Evolutionary conservation across 257 asterid genomes (phyloP).

Genomic region (Solanum paucissectum): DNA sequence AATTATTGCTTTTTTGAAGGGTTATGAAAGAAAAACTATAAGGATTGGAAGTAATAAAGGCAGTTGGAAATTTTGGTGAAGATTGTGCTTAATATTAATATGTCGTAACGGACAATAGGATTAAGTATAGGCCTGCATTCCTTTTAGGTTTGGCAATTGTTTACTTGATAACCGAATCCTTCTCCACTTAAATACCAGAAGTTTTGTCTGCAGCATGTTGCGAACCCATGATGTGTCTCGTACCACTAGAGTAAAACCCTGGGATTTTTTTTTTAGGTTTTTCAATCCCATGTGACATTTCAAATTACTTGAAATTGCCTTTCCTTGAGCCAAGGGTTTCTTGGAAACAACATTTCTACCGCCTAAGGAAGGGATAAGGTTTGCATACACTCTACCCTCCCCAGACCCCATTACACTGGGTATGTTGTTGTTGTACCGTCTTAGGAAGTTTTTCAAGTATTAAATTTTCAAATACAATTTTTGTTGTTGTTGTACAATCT

Average conservation of each 20-base stretch:
- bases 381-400: not conserved
- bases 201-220: not conserved
- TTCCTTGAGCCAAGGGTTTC: not conserved
- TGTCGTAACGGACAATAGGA: not conserved
- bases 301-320: not conserved
- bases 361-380: not conserved
- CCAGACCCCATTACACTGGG: not conserved
- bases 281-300: not conserved
- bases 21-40: not conserved
- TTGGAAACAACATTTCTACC: not conserved
- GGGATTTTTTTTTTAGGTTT: not conserved
- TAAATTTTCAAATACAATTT: not conserved
- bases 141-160: not conserved
- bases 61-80: not conserved
- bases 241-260: not conserved
- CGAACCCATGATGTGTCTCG: not conserved
- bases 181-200: not conserved
- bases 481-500: not conserved
- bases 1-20: not conserved
- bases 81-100: not conserved
- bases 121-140: not conserved
- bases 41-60: not conserved
- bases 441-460: not conserved
- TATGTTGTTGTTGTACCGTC: not conserved
- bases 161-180: not conserved